Evolutionary conservation across 1,284 basidiomycete species (phyloP).

Genomic region (Moesziomyces sp.): DNA sequence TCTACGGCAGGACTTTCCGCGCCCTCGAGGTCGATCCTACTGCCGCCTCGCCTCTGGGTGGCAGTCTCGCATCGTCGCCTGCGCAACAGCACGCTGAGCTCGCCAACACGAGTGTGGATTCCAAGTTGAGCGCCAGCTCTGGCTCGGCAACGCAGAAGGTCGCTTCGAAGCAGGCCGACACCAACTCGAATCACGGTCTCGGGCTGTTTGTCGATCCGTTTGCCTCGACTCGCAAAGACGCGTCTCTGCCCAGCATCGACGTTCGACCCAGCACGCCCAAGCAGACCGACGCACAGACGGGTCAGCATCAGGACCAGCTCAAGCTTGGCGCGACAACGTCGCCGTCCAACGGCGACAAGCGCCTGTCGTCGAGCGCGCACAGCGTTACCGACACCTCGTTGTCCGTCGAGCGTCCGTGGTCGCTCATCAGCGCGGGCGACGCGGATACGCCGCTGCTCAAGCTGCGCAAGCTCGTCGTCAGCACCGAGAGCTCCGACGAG

Average conservation of each 20-base stretch:
- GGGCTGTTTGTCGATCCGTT: conserved; percentile 14
- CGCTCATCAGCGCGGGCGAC: conserved; percentile 44
- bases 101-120: neutral
- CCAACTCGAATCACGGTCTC: conserved; percentile 5
- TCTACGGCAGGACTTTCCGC: conserved; percentile 14
- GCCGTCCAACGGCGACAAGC: conserved; percentile 1
- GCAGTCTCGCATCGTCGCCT: conserved; percentile 25
- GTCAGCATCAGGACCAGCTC: neutral
- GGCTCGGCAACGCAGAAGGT: too few species aligned
- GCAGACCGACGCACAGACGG: too few species aligned
- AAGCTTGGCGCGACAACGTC: conserved; percentile 12
- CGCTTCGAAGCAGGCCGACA: neutral
- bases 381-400: conserved; percentile 28
- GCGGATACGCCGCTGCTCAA: conserved; percentile 45
- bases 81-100: neutral
- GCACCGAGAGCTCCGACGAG: conserved; percentile 33
- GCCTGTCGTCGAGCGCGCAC: conserved; percentile 12
- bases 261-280: conserved; percentile 21
- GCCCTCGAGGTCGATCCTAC: conserved; percentile 20
- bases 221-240: neutral
- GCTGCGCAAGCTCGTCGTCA: conserved; percentile 43
- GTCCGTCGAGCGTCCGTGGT: conserved; percentile 44
- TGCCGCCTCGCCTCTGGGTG: conserved; percentile 12
- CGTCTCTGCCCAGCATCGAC: conserved; percentile 22
- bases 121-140: neutral